Evolutionary conservation across 2,329 filamentous ascomycete genomes (phyloP), one percentile per base, ranked within the genome.

Genomic region (Aspergillus fructus): DNA sequence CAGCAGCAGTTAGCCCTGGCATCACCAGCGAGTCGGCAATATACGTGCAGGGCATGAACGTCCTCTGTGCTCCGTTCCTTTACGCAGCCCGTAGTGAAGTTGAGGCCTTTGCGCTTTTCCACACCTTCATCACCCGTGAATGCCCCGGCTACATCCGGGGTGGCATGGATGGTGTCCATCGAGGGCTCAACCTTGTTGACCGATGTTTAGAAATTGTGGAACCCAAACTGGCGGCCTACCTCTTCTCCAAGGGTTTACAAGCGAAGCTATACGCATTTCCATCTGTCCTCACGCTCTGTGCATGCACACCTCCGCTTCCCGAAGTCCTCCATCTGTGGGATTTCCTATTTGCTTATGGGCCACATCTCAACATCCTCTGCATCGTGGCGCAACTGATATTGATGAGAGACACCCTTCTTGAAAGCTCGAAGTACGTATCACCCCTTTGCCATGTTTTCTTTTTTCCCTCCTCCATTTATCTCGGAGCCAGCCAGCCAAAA

Each of bases 31-130:
- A 91, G 66, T 84, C 90, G 11, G 91, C 92, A 33, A 93, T 90
- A 41, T 99, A 99, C 68, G 93, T 99, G 2, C 94, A 99, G 75
- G 94, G 94, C 64, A 97, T 99, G 93, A 99, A 99, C 71, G 94
- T 99, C 41, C 84, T 99, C 15, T 93, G 93, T 9, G 94, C 94
- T 1, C 94, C 94, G 0, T 97, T 99, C 70, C 81, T 99, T 46
- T 99, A 99, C 73, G 92, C 91, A 5, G 93, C 94, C 1, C 88
- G 92, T 57, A 96, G 91, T 72, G 94, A 99, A 77, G 89, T 93
- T 6, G 93, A 99, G 76, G 94, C 94, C 2, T 99, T 96, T 67
- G 88, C 91, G 5, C 89, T 92, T 2, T 97, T 99, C 68, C 87
- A 96, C 71, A 87, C 87, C 43, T 89, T 97, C 62, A 86, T 99